These are phyloP conservation scores for Lactarius quietus DNA, from an alignment of 768 basidiomycete genomes.

Conservation along the genomic window DNA sequence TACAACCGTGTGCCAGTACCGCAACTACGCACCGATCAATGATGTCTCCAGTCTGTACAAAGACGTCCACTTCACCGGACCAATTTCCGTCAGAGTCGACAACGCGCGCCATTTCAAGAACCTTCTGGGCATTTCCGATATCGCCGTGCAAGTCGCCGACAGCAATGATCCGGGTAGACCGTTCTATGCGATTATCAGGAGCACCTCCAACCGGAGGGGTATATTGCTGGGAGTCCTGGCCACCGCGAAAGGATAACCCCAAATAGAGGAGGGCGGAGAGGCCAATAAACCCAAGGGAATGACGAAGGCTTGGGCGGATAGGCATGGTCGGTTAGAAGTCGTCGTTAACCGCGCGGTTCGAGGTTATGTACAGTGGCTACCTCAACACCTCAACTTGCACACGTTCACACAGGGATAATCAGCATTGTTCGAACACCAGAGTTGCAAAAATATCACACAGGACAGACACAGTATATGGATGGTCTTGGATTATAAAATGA, in stretches of 20 bases:
- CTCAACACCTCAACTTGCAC: too few species aligned
- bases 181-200: neutral
- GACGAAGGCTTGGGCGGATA: constrained; percentile 25
- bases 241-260: neutral
- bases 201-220: neutral
- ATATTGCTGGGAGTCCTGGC: neutral
- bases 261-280: constrained; percentile 2
- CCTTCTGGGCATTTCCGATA: constrained; percentile 68
- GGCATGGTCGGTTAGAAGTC: constrained; percentile 9
- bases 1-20: neutral
- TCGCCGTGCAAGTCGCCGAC: constrained; percentile 95
- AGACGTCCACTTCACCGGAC: constrained; percentile 77
- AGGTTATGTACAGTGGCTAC: neutral
- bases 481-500: neutral
- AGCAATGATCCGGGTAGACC: constrained; percentile 61
- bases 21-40: constrained; percentile 68
- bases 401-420: too few species aligned
- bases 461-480: too few species aligned
- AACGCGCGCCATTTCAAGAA: constrained; percentile 77
- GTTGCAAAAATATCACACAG: too few species aligned
- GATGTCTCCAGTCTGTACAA: constrained; percentile 96
- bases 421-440: too few species aligned
- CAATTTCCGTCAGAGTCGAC: constrained; percentile 71
- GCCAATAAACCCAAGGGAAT: constrained; percentile 8
- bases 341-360: too few species aligned